These are phyloP conservation scores for Penicillium roqueforti DNA, from an alignment of 495 filamentous ascomycete genomes.

Conservation along the genomic window DNA sequence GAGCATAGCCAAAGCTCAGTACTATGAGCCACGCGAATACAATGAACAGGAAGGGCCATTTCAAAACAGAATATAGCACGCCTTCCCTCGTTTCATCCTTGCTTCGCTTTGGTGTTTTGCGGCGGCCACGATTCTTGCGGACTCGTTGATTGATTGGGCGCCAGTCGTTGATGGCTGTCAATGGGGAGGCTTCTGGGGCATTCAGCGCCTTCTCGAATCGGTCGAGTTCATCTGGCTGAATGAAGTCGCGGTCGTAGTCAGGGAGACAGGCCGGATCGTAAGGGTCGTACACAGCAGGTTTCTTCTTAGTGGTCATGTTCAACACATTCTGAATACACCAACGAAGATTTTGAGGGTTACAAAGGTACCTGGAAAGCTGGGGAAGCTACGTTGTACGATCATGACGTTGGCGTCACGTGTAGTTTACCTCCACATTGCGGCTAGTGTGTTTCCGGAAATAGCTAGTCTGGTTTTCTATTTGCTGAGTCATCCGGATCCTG, in stretches of 20 bases:
- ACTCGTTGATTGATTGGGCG: conserved; percentile 69
- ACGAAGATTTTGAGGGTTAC: background rate
- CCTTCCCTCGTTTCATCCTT: conserved; percentile 94
- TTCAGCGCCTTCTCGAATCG: conserved; percentile 50
- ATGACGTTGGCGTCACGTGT: conserved; percentile 29
- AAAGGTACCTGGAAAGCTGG: conserved; percentile 16
- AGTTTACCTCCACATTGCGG: conserved; percentile 2
- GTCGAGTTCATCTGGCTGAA: conserved; percentile 49
- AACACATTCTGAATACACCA: conserved; percentile 26
- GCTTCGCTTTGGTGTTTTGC: conserved; percentile 49
- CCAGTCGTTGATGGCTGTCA: conserved; percentile 82
- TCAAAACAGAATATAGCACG: conserved; percentile 78
- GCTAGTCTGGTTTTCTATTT: background rate
- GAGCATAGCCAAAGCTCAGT: conserved; percentile 62
- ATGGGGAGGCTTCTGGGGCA: conserved; percentile 44
- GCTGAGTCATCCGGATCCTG: conserved; percentile 5
- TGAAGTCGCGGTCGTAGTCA: conserved; percentile 63
- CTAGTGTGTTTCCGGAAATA: background rate
- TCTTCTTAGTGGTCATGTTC: conserved; percentile 36
- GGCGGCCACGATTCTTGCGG: conserved; percentile 42
- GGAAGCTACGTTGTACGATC: conserved; percentile 1
- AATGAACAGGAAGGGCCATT: conserved; percentile 82
- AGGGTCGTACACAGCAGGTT: conserved; percentile 21
- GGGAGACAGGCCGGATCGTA: conserved; percentile 51
- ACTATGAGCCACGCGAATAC: conserved; percentile 77